Evolutionary conservation across 2,329 filamentous ascomycete species (phyloP).

Genomic region (Penicillium sp.): DNA sequence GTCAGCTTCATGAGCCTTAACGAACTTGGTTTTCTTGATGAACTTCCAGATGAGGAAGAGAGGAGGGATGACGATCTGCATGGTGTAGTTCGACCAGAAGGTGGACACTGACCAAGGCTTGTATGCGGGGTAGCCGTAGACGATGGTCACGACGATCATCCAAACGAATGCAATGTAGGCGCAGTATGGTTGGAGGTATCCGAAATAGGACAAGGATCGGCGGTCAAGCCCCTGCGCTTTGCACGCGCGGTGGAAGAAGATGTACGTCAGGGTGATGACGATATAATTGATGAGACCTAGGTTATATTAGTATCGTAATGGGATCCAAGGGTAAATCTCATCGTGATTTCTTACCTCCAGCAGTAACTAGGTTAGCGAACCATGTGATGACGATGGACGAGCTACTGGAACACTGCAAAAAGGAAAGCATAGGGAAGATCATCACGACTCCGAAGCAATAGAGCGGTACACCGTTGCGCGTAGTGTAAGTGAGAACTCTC

Average conservation of each 20-base stretch:
- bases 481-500: slow-evolving; percentile 57
- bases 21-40: slow-evolving; percentile 56
- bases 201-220: slow-evolving; percentile 55
- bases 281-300: slow-evolving; percentile 57
- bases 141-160: slow-evolving; percentile 30
- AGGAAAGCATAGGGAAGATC: slow-evolving; percentile 54
- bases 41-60: slow-evolving; percentile 64
- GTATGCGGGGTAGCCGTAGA: slow-evolving; percentile 57
- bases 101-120: slow-evolving; percentile 45
- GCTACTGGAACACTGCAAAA: slow-evolving; percentile 52
- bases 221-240: slow-evolving; percentile 55
- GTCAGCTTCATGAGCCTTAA: slow-evolving; percentile 56
- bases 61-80: slow-evolving; percentile 55
- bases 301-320: not conserved
- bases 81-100: slow-evolving; percentile 56
- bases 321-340: not conserved
- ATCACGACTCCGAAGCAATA: slow-evolving; percentile 57
- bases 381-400: slow-evolving; percentile 53
- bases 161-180: slow-evolving; percentile 32
- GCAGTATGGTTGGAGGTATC: slow-evolving; percentile 59
- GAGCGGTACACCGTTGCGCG: slow-evolving; percentile 60
- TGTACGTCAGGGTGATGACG: slow-evolving; percentile 58
- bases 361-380: slow-evolving; percentile 58
- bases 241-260: slow-evolving; percentile 57
- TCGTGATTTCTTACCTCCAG: slow-evolving; percentile 42